Evolutionary conservation across 495 filamentous ascomycete species (phyloP).

Genomic region (Hypoxylon fuscum): DNA sequence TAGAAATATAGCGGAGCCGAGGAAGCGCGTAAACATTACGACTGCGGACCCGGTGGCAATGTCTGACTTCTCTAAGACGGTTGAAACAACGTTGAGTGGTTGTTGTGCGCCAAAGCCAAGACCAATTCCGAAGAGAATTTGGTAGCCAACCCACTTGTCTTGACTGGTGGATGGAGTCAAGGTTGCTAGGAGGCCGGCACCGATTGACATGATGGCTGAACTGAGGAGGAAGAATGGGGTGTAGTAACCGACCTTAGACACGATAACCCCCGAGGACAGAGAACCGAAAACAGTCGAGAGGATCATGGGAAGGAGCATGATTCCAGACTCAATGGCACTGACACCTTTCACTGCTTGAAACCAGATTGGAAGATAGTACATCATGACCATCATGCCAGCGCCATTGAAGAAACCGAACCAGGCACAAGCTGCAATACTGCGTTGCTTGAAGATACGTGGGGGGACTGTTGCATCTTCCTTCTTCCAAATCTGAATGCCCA

Average conservation of each 20-base stretch:
- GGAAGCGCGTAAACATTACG: conserved; percentile 68
- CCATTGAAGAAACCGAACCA: conserved; percentile 63
- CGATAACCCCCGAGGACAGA: conserved; percentile 63
- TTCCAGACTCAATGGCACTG: conserved; percentile 60
- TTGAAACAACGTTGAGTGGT: conserved; percentile 61
- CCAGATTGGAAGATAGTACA: conserved; percentile 73
- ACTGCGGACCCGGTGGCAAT: conserved; percentile 67
- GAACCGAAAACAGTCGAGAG: conserved; percentile 51
- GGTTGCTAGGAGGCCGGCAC: conserved; percentile 67
- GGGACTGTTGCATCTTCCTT: conserved; percentile 75
- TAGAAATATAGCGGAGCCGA: conserved; percentile 70
- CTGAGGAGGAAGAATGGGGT: conserved; percentile 64
- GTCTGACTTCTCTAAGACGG: conserved; percentile 58
- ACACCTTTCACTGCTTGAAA: conserved; percentile 71
- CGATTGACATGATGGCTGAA: conserved; percentile 62
- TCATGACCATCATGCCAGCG: conserved; percentile 65
- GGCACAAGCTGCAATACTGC: conserved; percentile 63
- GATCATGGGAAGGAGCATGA: conserved; percentile 60
- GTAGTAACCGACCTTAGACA: conserved; percentile 62
- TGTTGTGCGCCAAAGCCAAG: conserved; percentile 72
- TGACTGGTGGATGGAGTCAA: conserved; percentile 56
- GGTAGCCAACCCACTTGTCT: conserved; percentile 69
- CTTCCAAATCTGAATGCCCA: conserved; percentile 65
- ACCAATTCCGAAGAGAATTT: conserved; percentile 73
- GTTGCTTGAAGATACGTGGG: conserved; percentile 69